Evolutionary conservation across 2,329 filamentous ascomycete genomes (phyloP).

Genomic region (Trichoderma sp.): DNA sequence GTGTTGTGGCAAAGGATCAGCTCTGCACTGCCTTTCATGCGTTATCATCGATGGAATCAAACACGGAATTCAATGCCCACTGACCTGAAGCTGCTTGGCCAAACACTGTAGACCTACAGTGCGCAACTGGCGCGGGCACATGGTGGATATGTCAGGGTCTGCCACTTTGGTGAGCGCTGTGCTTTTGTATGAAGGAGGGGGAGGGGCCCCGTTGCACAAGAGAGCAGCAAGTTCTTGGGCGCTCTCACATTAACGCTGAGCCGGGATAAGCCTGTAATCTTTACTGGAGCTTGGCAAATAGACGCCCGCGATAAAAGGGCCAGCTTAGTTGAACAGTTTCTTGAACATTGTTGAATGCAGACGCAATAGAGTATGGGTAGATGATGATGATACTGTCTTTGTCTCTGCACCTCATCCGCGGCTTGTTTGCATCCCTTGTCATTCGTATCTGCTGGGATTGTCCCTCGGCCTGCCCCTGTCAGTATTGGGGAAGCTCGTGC

Average conservation of each 20-base stretch:
- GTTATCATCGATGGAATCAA: not conserved
- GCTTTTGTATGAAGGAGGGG: conserved; percentile 17
- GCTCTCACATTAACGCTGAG: not conserved
- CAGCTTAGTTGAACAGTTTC: not conserved
- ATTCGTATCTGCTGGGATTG: not conserved
- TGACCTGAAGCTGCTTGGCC: not conserved
- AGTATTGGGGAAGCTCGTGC: conserved; percentile 7
- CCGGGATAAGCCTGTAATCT: not conserved
- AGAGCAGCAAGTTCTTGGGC: not conserved
- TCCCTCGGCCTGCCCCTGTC: conserved; percentile 4
- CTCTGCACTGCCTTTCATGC: not conserved
- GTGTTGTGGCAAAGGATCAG: not conserved
- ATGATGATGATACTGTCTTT: not conserved
- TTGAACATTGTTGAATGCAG: not conserved
- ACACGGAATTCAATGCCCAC: not conserved
- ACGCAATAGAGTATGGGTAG: not conserved
- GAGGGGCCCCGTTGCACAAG: conserved; percentile 3
- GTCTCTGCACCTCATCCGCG: not conserved
- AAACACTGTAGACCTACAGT: conserved; percentile 7
- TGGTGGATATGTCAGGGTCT: conserved; percentile 16
- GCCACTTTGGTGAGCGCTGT: conserved; percentile 11
- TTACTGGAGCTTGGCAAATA: not conserved
- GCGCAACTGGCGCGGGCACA: conserved; percentile 18
- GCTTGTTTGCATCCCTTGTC: not conserved
- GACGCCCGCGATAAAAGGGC: not conserved